Evolutionary conservation across 2,329 filamentous ascomycete species (phyloP).

Genomic region (Arthrocladium fulminans): DNA sequence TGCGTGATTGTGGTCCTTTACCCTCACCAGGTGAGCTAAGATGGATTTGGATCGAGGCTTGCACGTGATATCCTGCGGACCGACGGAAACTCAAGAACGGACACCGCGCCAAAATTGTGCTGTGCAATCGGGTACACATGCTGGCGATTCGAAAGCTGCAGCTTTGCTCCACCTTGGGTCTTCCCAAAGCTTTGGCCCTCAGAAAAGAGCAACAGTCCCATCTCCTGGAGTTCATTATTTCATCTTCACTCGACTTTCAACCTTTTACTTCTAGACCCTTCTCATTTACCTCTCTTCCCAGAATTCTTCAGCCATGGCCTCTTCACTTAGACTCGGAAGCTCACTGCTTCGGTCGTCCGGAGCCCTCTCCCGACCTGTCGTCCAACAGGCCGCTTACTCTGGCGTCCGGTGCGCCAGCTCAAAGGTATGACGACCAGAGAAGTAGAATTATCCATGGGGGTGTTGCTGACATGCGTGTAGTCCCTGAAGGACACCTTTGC

Average conservation of each 20-base stretch:
- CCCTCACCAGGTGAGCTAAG: too few species aligned
- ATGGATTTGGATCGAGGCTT: too few species aligned
- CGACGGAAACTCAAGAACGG: too few species aligned
- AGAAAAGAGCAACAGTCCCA: conserved; percentile 1
- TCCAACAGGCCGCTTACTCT: conserved; percentile 66
- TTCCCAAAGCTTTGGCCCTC: background rate
- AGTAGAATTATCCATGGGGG: conserved; percentile 90
- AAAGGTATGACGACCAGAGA: conserved; percentile 71
- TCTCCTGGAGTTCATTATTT: conserved; percentile 21
- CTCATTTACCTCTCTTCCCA: conserved; percentile 13
- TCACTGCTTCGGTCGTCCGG: conserved; percentile 72
- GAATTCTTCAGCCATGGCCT: conserved; percentile 59
- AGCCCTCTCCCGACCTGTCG: conserved; percentile 57
- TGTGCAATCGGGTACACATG: background rate
- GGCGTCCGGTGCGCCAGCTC: conserved; percentile 72
- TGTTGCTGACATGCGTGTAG: conserved; percentile 41
- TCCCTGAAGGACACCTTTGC: conserved; percentile 98
- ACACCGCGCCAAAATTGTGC: background rate
- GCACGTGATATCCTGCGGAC: too few species aligned
- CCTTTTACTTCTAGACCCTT: conserved; percentile 23
- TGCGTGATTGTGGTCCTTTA: too few species aligned
- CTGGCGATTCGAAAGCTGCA: background rate
- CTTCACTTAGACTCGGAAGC: conserved; percentile 71
- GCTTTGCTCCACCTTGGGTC: background rate
- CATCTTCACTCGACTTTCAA: conserved; percentile 11